Percentiles rank a stretch among this genome's conserved stretches.
These are phyloP conservation scores for Coprinopsis strossmayeri DNA, from an alignment of 768 basidiomycete species.

Conservation along the genomic window DNA sequence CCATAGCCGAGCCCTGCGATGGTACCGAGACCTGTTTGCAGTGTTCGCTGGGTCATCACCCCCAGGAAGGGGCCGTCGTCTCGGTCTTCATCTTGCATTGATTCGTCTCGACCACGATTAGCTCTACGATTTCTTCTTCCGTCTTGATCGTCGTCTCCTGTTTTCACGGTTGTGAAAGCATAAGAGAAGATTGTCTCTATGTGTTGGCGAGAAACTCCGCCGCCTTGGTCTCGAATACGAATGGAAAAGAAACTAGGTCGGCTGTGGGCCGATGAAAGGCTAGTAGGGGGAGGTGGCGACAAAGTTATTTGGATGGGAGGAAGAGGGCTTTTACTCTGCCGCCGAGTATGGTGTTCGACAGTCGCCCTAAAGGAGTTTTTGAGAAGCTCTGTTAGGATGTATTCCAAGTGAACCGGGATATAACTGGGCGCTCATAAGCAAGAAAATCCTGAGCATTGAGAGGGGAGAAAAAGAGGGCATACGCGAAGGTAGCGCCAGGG, in stretches of 20 bases:
- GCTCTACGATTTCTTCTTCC: no score
- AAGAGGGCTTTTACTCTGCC: slow-evolving; percentile 29
- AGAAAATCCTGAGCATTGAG: no score
- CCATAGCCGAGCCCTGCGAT: slow-evolving; percentile 89
- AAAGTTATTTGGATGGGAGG: slow-evolving; percentile 71
- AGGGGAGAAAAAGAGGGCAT: slow-evolving; percentile 29
- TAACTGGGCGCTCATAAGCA: no score
- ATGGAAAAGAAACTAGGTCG: slow-evolving; percentile 58
- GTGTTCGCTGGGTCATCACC: slow-evolving; percentile 70
- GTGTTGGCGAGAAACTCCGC: slow-evolving; percentile 70
- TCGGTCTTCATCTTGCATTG: slow-evolving; percentile 40
- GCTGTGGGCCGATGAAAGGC: slow-evolving; percentile 12
- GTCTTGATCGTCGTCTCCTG: slow-evolving; percentile 22
- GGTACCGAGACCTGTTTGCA: slow-evolving; percentile 81
- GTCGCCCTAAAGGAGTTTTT: slow-evolving; percentile 91
- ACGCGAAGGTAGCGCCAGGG: slow-evolving; percentile 71
- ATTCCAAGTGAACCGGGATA: slow-evolving; percentile 86
- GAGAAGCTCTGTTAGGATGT: slow-evolving; percentile 84
- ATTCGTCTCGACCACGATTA: slow-evolving; percentile 28
- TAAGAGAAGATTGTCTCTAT: slow-evolving; percentile 84
- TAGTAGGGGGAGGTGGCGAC: slow-evolving; percentile 38
- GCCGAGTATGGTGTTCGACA: slow-evolving; percentile 62
- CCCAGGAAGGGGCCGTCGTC: slow-evolving; percentile 57
- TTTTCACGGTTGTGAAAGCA: slow-evolving; percentile 82
- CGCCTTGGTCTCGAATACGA: slow-evolving; percentile 80